These are phyloP conservation scores for Ustilago bromivora DNA, from an alignment of 1,284 basidiomycete genomes.

Conservation along the genomic window DNA sequence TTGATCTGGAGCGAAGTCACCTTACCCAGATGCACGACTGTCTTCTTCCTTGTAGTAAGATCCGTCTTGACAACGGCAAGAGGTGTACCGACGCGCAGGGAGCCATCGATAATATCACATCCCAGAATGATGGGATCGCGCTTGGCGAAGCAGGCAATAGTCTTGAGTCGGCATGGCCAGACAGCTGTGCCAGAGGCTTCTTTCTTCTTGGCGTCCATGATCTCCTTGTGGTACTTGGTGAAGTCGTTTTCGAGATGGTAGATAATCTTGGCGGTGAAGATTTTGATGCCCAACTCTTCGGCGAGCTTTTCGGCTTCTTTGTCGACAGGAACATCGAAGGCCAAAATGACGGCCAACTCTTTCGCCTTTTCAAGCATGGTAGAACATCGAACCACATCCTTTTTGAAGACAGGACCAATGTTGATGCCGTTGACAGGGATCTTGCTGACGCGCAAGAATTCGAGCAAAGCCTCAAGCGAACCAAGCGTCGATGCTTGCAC, in stretches of 20 bases:
- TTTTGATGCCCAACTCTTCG: constrained; percentile 89
- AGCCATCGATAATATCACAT: constrained; percentile 93
- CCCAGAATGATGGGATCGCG: constrained; percentile 96
- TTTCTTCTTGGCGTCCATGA: constrained; percentile 88
- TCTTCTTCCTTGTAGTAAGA: constrained; percentile 85
- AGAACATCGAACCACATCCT: constrained; percentile 90
- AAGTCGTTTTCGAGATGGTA: constrained; percentile 99
- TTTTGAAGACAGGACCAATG: constrained; percentile 97
- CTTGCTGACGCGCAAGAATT: constrained; percentile 94
- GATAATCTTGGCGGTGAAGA: constrained; percentile 99
- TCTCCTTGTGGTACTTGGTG: constrained; percentile 93
- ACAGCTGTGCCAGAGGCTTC: constrained; percentile 95
- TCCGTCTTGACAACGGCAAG: constrained; percentile 93
- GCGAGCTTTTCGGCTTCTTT: constrained; percentile 91
- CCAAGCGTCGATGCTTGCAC: constrained; percentile 98
- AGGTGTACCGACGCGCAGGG: constrained; percentile 90
- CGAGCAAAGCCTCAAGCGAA: constrained; percentile 94
- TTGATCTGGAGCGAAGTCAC: constrained; percentile 77
- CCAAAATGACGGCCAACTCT: constrained; percentile 93
- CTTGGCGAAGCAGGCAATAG: constrained; percentile 91
- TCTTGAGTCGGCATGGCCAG: constrained; percentile 95
- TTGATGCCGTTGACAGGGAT: constrained; percentile 91
- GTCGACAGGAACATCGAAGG: constrained; percentile 92
- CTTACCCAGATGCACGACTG: constrained; percentile 90
- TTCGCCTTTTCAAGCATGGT: constrained; percentile 97